phyloP scores from a whole-genome alignment of 495 filamentous ascomycete species.

The Hyaloscypha variabilis region DNA sequence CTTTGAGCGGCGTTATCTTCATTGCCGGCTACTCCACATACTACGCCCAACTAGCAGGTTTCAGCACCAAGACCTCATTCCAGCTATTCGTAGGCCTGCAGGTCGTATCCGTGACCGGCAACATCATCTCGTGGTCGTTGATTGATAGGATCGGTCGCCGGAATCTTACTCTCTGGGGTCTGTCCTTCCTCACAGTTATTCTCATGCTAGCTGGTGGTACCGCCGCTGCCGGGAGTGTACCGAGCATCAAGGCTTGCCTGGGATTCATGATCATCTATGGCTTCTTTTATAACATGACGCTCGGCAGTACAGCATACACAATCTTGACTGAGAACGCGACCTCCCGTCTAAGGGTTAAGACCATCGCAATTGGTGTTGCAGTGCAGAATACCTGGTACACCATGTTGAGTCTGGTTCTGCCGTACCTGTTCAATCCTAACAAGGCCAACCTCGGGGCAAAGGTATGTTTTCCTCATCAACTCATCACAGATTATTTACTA shows the following conservation, averaged over 20 bases:
- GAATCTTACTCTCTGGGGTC: slow-evolving; percentile 35
- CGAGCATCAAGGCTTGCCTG: slow-evolving; percentile 26
- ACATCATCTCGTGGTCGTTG: slow-evolving; percentile 34
- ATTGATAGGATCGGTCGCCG: slow-evolving; percentile 36
- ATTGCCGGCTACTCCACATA: slow-evolving; percentile 38
- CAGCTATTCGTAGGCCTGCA: slow-evolving; percentile 36
- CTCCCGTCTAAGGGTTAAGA: slow-evolving; percentile 36
- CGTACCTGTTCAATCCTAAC: slow-evolving; percentile 35
- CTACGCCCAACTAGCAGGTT: slow-evolving; percentile 38
- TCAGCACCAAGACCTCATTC: slow-evolving; percentile 33
- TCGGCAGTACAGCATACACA: slow-evolving; percentile 37
- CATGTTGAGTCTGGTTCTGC: slow-evolving; percentile 21
- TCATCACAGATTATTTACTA: background rate
- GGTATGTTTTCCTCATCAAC: slow-evolving; percentile 4
- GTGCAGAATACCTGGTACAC: slow-evolving; percentile 15
- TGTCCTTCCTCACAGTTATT: slow-evolving; percentile 30
- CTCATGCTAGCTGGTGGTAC: slow-evolving; percentile 35
- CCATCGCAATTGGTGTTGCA: slow-evolving; percentile 28
- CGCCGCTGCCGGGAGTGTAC: slow-evolving; percentile 26
- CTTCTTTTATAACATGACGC: slow-evolving; percentile 38
- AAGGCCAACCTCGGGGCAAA: slow-evolving; percentile 33
- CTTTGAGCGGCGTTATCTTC: slow-evolving; percentile 34
- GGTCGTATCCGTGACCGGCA: slow-evolving; percentile 34
- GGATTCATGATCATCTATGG: slow-evolving; percentile 36
- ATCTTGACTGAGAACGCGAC: slow-evolving; percentile 34